Evolutionary conservation across 495 filamentous ascomycete species (phyloP).

Genomic region (Aspergillus sclerotiicarbonarius): DNA sequence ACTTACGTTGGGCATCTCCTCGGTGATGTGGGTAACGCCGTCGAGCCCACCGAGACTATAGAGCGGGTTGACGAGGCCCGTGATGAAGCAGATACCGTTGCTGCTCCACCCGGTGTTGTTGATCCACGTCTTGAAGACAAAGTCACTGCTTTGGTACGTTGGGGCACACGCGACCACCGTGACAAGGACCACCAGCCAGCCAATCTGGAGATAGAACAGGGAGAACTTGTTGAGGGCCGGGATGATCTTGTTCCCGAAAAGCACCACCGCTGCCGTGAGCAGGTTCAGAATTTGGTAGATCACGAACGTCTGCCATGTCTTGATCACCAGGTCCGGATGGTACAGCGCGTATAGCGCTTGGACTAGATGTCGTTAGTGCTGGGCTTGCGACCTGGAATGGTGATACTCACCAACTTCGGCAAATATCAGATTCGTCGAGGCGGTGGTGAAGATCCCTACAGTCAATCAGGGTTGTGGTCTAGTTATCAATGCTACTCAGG

Average conservation of each 20-base stretch:
- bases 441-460: slow-evolving; percentile 40
- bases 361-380: slow-evolving; percentile 18
- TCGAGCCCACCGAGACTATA: slow-evolving; percentile 75
- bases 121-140: slow-evolving; percentile 63
- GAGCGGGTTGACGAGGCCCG: slow-evolving; percentile 73
- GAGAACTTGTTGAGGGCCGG: neutral
- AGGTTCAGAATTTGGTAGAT: slow-evolving; percentile 36
- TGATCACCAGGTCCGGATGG: slow-evolving; percentile 30
- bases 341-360: slow-evolving; percentile 32
- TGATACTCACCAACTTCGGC: slow-evolving; percentile 14
- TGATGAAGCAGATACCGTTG: slow-evolving; percentile 68
- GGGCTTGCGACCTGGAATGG: neutral
- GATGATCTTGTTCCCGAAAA: slow-evolving; percentile 40
- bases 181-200: slow-evolving; percentile 66
- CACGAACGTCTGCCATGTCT: slow-evolving; percentile 39
- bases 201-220: slow-evolving; percentile 51
- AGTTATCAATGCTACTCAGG: neutral
- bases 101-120: slow-evolving; percentile 65
- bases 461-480: too few relatives aligned
- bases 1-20: slow-evolving; percentile 62
- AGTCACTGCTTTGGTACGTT: slow-evolving; percentile 53
- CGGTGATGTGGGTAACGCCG: slow-evolving; percentile 61
- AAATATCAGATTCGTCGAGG: slow-evolving; percentile 41
- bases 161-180: slow-evolving; percentile 58
- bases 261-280: slow-evolving; percentile 14